Evolutionary conservation across 2,329 filamentous ascomycete genomes (phyloP).

Genomic region (Fusarium oxysporum): DNA sequence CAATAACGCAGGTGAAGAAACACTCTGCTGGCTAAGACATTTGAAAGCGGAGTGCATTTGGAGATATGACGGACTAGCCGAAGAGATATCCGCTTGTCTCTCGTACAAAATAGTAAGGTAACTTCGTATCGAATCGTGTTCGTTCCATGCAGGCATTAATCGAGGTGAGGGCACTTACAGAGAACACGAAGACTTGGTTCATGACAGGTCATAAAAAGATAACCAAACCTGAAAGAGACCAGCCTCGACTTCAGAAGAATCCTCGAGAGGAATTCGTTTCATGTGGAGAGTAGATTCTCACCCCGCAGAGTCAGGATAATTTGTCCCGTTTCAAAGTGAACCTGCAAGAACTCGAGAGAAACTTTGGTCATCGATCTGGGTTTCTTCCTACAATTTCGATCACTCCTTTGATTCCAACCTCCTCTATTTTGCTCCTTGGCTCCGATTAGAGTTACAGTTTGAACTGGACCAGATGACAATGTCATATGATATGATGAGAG

Average conservation of each 20-base stretch:
- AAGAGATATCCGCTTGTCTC: background rate
- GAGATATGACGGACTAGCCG: background rate
- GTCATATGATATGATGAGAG: constrained; percentile 6
- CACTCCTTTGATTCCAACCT: constrained; percentile 3
- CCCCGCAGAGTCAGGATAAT: background rate
- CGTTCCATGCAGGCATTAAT: constrained; percentile 4
- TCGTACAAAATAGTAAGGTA: background rate
- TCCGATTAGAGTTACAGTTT: background rate
- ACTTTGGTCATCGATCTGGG: background rate
- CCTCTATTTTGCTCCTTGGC: background rate
- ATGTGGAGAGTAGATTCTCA: background rate
- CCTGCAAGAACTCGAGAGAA: background rate
- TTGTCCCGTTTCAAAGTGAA: background rate
- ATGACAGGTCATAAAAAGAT: constrained; percentile 4
- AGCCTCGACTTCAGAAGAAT: background rate
- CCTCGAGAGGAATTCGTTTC: background rate
- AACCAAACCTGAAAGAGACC: background rate
- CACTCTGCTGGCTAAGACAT: background rate
- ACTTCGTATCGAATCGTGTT: constrained; percentile 13
- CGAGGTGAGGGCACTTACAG: background rate
- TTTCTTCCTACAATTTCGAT: background rate
- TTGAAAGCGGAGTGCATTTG: background rate
- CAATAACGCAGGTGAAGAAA: background rate
- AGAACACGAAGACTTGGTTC: background rate
- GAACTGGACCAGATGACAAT: background rate